Evolutionary conservation across 352 stramenopile genomes (phyloP), one percentile per base, ranked within the genome.

Genomic region (Halophytophthora polymorphica): DNA sequence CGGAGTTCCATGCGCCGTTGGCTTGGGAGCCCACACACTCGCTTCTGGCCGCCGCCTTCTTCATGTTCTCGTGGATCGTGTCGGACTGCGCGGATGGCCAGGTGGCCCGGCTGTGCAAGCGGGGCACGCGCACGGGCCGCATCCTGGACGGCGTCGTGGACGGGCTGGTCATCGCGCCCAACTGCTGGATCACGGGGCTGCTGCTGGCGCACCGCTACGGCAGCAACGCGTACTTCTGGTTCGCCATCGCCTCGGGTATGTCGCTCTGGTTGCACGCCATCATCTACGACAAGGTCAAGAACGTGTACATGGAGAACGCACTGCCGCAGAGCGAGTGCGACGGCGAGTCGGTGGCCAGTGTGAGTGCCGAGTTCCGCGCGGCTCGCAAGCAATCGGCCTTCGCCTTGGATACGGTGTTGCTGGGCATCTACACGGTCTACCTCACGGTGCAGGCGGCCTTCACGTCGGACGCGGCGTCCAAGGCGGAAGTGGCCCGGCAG

Each of bases 241-340:
- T 90, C 11, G 64, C 66, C 31, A 75, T 85, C 38, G 56, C 81
- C 45, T 67, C 77, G 0, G 79, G 79, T 6, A 68, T 93, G 43
- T 90, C 79, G 29, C 68, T 90, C 28, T 90, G 82, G 79, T 43
- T 88, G 14, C 82, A 93, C 59, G 82, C 82, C 25, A 77, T 89
- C 49, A 77, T 90, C 35, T 93, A 93, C 60, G 82, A 93, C 64
- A 89, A 90, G 54, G 74, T 93, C 41, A 93, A 93, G 71, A 93
- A 93, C 61, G 80, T 85, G 17, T 93, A 90, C 64, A 90, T 88
- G 82, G 78, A 93, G 58, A 90, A 93, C 50, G 73, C 79, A 13
- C 64, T 90, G 17, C 78, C 82, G 12, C 71, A 86, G 42, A 90
- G 77, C 21, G 82, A 93, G 44, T 89, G 77, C 38, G 78, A 93